phyloP scores from a whole-genome alignment of 768 basidiomycete species.

The Neoboletus brunneissimus region DNA sequence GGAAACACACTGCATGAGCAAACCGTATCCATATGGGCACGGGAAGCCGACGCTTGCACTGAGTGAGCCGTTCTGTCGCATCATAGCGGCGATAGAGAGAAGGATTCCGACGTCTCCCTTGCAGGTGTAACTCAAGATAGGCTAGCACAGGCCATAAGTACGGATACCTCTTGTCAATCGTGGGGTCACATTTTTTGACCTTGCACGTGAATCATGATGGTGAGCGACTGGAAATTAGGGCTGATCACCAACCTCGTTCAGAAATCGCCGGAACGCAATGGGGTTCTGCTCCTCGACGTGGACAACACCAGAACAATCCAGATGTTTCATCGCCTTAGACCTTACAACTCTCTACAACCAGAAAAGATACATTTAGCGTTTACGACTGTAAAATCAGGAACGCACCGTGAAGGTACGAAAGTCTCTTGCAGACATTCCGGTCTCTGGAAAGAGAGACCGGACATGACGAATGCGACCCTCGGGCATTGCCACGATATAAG shows the following conservation, averaged over 20 bases:
- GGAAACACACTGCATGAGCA: conserved; percentile 2
- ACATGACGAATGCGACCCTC: not conserved
- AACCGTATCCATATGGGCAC: conserved; percentile 15
- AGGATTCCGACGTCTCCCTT: not conserved
- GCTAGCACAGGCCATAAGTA: conserved; percentile 14
- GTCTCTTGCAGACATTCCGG: not conserved
- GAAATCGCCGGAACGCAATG: conserved; percentile 4
- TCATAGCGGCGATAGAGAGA: no score
- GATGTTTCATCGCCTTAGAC: not conserved
- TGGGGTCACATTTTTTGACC: conserved; percentile 12
- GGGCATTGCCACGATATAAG: conserved; percentile 10
- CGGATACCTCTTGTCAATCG: conserved; percentile 12
- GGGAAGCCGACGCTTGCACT: not conserved
- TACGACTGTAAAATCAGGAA: not conserved
- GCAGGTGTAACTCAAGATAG: conserved; percentile 14
- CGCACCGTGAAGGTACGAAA: conserved; percentile 10
- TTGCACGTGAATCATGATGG: not conserved
- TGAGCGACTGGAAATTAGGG: not conserved
- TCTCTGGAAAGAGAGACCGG: not conserved
- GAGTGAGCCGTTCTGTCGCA: no score
- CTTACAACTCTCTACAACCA: conserved; percentile 3
- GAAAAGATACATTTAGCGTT: not conserved
- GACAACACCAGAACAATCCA: not conserved
- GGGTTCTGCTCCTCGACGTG: conserved; percentile 14
- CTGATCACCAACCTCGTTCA: conserved; percentile 11